Base-by-base conservation (phyloP, 2,329 filamentous ascomycete genomes). In the Chaetothyriales sp. region DNA sequence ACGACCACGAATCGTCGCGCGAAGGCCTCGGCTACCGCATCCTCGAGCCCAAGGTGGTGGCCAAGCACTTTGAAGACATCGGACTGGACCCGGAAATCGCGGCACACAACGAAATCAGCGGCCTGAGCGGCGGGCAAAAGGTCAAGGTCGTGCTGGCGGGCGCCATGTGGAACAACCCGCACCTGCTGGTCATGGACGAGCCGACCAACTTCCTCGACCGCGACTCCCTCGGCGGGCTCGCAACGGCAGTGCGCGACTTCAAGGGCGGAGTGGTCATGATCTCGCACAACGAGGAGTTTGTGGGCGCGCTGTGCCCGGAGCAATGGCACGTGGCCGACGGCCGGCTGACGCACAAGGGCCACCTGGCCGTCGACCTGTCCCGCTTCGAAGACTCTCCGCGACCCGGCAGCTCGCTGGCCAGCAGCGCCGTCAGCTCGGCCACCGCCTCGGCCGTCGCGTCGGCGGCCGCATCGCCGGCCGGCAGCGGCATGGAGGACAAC, bases 191-290 rank as follows among this genome's bases (percentile, higher is more conserved):
- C 47, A 83, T 98, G 20, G 92, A 98, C 77, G 90, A 98, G 73
- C 92, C 92, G 53, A 97, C 92, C 67, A 98, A 98, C 75, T 98
- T 95, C 79, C 82, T 98, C 75, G 92, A 98, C 66, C 89, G 92
- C 62, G 92, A 98, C 72, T 95, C 89, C 15, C 83, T 98, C 18
- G 94, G 92, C 65, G 92, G 90, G 69, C 80, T 98, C 51, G 89
- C 92, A n/a, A 89, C 95, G 43, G 92, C 92, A 60, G 97, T 98
- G 64, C 87, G 89, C 61, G 92, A 97, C 66, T 98, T 94, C 81
- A 94, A 89, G 75, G 92, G 92, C 60, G 92, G 92, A 69, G 92
- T 98, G 1, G 89, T 98, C 58, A 94, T 98, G 83, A 98, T 98
- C 70, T 95, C 89, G 56, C 92, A 98, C 73, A 97, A 98, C 78